These are phyloP conservation scores for Cladophialophora exuberans DNA, from an alignment of 2,329 filamentous ascomycete species.

Conservation along the genomic window DNA sequence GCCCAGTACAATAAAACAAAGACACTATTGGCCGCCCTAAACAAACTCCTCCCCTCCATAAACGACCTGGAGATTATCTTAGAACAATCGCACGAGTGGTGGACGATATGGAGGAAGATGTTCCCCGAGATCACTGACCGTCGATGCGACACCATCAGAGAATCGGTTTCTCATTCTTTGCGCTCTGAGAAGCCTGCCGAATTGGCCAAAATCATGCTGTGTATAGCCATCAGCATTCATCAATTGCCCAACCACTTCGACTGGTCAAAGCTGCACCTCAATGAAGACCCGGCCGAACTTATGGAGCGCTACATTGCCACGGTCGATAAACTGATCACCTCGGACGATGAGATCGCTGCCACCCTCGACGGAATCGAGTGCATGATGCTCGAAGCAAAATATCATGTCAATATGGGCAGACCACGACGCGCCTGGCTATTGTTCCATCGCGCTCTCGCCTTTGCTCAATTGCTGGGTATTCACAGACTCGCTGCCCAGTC, in stretches of 20 bases:
- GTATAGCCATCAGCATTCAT: constrained; percentile 48
- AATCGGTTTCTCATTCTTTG: constrained; percentile 44
- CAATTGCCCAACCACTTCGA: constrained; percentile 45
- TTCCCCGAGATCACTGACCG: constrained; percentile 39
- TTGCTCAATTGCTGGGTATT: constrained; percentile 56
- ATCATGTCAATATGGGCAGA: constrained; percentile 59
- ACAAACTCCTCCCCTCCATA: constrained; percentile 40
- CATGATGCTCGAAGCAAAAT: constrained; percentile 55
- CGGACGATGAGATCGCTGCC: constrained; percentile 54
- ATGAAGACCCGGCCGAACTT: constrained; percentile 47
- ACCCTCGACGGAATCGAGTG: constrained; percentile 59
- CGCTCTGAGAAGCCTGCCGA: constrained; percentile 42
- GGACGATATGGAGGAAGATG: constrained; percentile 40
- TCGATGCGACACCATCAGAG: constrained; percentile 33
- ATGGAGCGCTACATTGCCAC: constrained; percentile 51
- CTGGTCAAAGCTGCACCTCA: constrained; percentile 41
- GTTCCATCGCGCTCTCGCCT: constrained; percentile 55
- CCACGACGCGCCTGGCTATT: constrained; percentile 59
- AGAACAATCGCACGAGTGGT: constrained; percentile 37
- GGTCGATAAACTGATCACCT: constrained; percentile 53
- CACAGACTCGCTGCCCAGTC: constrained; percentile 41
- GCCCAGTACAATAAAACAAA: constrained; percentile 36
- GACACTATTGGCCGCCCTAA: constrained; percentile 34
- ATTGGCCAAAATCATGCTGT: constrained; percentile 48
- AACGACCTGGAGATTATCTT: constrained; percentile 41